phyloP scores from a whole-genome alignment of 208 protist species.

The Trypanosoma melophagium region DNA sequence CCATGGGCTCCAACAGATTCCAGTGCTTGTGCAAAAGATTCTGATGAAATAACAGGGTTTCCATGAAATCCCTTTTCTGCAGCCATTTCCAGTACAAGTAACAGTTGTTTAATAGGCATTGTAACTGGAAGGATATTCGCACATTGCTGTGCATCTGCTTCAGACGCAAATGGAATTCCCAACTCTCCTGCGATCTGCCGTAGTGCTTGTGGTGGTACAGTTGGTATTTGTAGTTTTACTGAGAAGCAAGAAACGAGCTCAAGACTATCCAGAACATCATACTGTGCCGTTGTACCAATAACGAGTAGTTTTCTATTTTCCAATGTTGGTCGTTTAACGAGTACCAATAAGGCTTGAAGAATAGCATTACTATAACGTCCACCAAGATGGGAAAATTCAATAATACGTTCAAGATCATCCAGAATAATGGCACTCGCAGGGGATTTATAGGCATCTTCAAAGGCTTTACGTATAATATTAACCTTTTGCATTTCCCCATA shows the following conservation, averaged over 20 bases:
- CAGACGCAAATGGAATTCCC: constrained; percentile 42
- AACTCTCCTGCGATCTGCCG: constrained; percentile 42
- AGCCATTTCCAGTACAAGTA: constrained; percentile 83
- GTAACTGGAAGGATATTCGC: constrained; percentile 30
- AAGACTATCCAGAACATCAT: constrained; percentile 88
- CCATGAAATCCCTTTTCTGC: constrained; percentile 40
- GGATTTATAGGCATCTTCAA: constrained; percentile 99
- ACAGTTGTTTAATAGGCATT: constrained; percentile 80
- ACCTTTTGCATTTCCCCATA: constrained; percentile 89
- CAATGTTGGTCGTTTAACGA: constrained; percentile 94
- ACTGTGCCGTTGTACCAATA: constrained; percentile 92
- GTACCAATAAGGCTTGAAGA: constrained; percentile 95
- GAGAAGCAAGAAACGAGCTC: constrained; percentile 92
- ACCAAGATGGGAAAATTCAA: constrained; percentile 97
- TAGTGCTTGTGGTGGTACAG: constrained; percentile 41
- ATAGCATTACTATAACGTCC: constrained; percentile 98
- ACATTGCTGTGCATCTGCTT: constrained; percentile 33
- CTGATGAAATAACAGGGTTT: constrained; percentile 34
- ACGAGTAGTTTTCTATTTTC: constrained; percentile 93
- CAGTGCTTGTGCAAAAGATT: constrained; percentile 54
- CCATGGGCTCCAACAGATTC: constrained; percentile 45
- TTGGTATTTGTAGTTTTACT: constrained; percentile 70
- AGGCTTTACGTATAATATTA: constrained; percentile 95
- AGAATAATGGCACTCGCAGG: constrained; percentile 95
- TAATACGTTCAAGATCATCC: constrained; percentile 97